Base-by-base conservation (phyloP, 768 basidiomycete genomes). In the Chalciporus pseudorubinellus region DNA sequence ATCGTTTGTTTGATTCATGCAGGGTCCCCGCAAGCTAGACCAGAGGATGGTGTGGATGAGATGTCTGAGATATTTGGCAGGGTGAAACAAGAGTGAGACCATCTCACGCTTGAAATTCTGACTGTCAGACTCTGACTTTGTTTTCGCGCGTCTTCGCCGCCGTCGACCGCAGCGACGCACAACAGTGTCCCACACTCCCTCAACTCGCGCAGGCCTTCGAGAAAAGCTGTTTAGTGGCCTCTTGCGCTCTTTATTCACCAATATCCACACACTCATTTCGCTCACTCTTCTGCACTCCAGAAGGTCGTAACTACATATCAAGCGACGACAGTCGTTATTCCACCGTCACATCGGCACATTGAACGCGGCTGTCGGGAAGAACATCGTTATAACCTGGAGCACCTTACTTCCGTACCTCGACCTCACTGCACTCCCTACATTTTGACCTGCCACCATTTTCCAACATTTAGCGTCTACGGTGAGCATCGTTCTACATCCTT, bases 401-500 rank as follows among this genome's bases (percentile, higher is more conserved):
- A 34, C 33, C 33, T 12, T 10, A 29, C 29, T 29, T 10, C 29
- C 29, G 29, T 29, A 24, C 29, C 29, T 31, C 29, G 29, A 36
- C n/a, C 34, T 38, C 22, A n/a, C 52, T 20, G 44, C 48, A 20
- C 29, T 31, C 29, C 29, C 29, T 31, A 12, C 29, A 31, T 31
- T 12, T 12, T 13, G 12, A 12, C 3, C 29, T 11, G 29, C 1
- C 29, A 28, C 48, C 47, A 45, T 56, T 57, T 43, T 5, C 36
- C 20, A 38, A n/a, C 13, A 18, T 19, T 40, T 14, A 21, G n/a
- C 34, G n/a, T 48, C n/a, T 44, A 26, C 33, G 53, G 66, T 68
- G 54, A 62, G 66, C 39, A 29, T 33, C 9, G 0, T 20, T 59
- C 43, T 43, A 20, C 36, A 51, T 21, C 18, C 9, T 21, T 39